phyloP scores from a whole-genome alignment of 176 grass and related monocot species.

The Cocos nucifera region DNA sequence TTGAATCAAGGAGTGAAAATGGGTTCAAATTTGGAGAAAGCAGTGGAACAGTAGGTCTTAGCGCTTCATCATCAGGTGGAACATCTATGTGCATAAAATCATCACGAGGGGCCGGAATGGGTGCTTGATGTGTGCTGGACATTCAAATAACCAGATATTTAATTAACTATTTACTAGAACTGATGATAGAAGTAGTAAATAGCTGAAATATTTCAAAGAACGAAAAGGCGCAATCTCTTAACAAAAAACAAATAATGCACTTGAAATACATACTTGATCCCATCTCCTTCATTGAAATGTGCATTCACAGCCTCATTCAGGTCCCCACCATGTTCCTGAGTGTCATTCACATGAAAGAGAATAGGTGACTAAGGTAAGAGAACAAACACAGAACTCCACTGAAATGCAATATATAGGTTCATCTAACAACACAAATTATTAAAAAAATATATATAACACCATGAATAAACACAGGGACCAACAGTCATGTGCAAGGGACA shows the following conservation, averaged over 20 bases:
- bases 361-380: too few species aligned
- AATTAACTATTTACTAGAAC: not conserved
- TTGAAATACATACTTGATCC: slow-evolving; percentile 30
- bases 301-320: slow-evolving; percentile 94
- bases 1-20: slow-evolving; percentile 43
- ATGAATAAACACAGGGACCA: too few species aligned
- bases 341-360: too few species aligned
- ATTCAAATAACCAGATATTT: slow-evolving; percentile 28
- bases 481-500: too few species aligned
- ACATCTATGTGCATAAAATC: slow-evolving; percentile 64
- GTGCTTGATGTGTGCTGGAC: slow-evolving; percentile 32
- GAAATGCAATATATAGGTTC: too few species aligned
- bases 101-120: slow-evolving; percentile 28
- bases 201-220: too few species aligned
- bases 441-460: too few species aligned
- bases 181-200: not conserved
- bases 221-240: too few species aligned
- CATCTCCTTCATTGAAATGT: slow-evolving; percentile 75
- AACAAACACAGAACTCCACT: too few species aligned
- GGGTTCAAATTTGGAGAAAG: slow-evolving; percentile 25
- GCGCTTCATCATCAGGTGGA: slow-evolving; percentile 24
- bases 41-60: slow-evolving; percentile 11
- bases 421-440: too few species aligned
- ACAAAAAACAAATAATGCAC: too few species aligned
- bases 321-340: slow-evolving; percentile 70